Percentiles rank a stretch among this genome's conserved stretches.
These are phyloP conservation scores for Pythium biforme DNA, from an alignment of 352 stramenopile species.

Conservation along the genomic window DNA sequence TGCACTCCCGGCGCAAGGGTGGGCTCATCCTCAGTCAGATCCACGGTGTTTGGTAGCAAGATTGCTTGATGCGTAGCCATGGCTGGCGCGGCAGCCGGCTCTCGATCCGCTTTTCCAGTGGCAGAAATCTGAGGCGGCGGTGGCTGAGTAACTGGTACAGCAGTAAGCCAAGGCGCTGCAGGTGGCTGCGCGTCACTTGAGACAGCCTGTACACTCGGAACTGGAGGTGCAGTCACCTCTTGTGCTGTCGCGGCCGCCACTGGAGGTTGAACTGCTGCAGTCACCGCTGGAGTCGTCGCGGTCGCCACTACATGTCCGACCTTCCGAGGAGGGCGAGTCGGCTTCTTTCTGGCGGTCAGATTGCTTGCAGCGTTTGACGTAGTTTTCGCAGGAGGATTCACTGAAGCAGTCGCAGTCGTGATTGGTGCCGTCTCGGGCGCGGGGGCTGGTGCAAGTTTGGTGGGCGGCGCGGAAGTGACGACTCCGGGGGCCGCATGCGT, in stretches of 20 bases:
- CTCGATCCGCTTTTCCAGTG: neutral
- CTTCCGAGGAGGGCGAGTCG: neutral
- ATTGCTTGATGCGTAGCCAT: neutral
- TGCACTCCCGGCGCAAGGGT: neutral
- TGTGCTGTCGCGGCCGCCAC: neutral
- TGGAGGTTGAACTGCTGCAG: neutral
- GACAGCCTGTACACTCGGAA: neutral
- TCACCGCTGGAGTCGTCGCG: neutral
- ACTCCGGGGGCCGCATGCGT: neutral
- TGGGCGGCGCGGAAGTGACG: neutral
- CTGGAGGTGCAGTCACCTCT: neutral
- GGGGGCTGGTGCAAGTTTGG: neutral
- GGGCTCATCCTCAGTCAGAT: slow-evolving; percentile 6
- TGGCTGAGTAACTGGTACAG: neutral
- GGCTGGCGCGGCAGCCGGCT: neutral
- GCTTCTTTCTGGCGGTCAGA: neutral
- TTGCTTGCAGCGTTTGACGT: neutral
- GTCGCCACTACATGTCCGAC: neutral
- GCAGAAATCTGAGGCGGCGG: neutral
- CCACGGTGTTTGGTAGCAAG: slow-evolving; percentile 1
- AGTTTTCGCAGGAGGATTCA: neutral
- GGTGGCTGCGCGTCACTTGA: neutral
- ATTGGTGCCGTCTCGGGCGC: neutral
- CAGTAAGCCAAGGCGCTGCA: neutral
- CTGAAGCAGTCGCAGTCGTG: neutral